Conservation (phyloP, 164 flowering plant genomes). For the Taxillus chinensis region DNA sequence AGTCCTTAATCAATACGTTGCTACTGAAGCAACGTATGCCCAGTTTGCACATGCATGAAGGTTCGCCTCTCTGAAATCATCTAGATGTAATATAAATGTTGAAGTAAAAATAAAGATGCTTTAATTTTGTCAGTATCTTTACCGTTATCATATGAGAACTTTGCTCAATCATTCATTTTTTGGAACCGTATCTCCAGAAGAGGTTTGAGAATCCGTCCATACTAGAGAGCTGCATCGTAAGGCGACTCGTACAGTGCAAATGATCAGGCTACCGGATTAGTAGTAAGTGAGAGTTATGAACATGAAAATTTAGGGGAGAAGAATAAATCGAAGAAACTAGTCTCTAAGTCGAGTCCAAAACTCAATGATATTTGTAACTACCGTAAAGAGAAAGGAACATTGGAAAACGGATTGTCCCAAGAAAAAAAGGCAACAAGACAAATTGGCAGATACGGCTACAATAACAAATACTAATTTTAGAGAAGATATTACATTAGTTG, state of each 20-base stretch:
- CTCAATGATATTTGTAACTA: neutral
- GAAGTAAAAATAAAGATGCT: neutral
- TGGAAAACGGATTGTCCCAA: neutral
- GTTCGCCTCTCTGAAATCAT: no score
- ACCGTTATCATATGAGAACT: neutral
- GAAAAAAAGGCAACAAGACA: neutral
- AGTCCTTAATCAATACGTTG: no score
- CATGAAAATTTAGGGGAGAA: neutral
- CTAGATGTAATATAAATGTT: neutral
- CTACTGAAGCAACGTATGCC: no score
- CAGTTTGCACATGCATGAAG: no score
- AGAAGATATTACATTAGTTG: neutral
- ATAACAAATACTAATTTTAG: neutral
- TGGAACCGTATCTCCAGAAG: neutral
- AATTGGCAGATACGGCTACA: neutral
- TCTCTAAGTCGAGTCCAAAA: neutral
- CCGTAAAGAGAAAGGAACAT: neutral
- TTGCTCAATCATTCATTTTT: neutral
- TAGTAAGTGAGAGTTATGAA: neutral
- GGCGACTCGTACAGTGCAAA: neutral
- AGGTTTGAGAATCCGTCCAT: neutral
- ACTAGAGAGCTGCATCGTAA: neutral
- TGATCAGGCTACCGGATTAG: neutral
- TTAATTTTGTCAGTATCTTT: neutral
- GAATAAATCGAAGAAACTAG: neutral